Evolutionary conservation across 441 rosid genomes (phyloP), one percentile per base, ranked within the genome.

Genomic region (Eutrema salsugineum): DNA sequence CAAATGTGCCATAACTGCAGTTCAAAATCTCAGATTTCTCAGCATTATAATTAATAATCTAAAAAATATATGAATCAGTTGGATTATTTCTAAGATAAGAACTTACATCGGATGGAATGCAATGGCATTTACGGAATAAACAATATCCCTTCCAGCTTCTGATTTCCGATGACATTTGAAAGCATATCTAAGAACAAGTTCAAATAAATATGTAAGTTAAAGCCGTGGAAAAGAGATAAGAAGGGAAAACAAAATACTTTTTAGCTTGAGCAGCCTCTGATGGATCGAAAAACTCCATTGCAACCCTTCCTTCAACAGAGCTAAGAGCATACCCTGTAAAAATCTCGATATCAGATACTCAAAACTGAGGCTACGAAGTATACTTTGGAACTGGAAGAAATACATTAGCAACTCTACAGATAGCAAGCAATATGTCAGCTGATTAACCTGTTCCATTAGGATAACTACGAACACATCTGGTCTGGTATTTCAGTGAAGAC

Each of bases 31-130:
- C 17, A 48, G 27, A 14, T 9, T 48, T 40, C 24, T 70, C 42
- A 39, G 63, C 49, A 36, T 15, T 63, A 11, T 27, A 54, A 17
- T 14, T n/a, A n/a, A n/a, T n/a, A n/a, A n/a, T n/a, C n/a, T n/a
- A n/a, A n/a, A n/a, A n/a, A n/a, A n/a, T n/a, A n/a, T n/a, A n/a
- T n/a, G n/a, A n/a, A n/a, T n/a, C n/a, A n/a, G 16, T 33, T 55
- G 50, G 49, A 28, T 10, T 66, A 9, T 27, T 47, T 15, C 12
- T 66, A n/a, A 39, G 78, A 68, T 44, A 33, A 44, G 78, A 70
- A 82, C 99, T 91, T 80, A 95, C 99, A 95, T 87, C 55, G 99
- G 99, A 64, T 92, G 99, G 83, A 91, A 92, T 33, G 96, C 98
- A 62, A 95, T 91, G 57, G 98, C 93, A 81, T 93, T 95, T 56